Evolutionary conservation across 108 stramenopile genomes (phyloP), one percentile per base, ranked within the genome.

Genomic region (Fragilaria radians): DNA sequence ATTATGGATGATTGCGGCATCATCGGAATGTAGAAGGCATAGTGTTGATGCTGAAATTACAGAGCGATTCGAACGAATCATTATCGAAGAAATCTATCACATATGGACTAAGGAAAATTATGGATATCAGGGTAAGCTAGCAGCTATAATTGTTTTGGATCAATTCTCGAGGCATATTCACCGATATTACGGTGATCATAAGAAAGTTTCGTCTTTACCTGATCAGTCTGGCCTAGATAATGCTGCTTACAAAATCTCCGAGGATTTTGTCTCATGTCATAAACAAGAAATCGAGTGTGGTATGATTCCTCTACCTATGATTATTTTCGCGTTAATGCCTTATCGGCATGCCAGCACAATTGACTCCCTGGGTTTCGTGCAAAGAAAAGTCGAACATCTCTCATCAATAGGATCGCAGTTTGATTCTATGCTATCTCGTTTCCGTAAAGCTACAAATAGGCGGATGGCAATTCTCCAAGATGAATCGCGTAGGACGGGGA

Each of bases 1-100:
- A 32, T 68, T 92, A 0, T 92, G 91, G 91, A 92, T 92, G 91
- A 88, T 92, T 65, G 79, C 83, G 14, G 59, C 83, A 17, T 79
- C 80, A 30, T 86, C 88, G 0, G 48, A 27, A 21, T 58, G 76
- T 51, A 73, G 70, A 24, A 65, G 73, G 18, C 28, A 52, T 46
- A 52, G 57, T 45, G 78, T 89, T 14, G 88, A 89, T 74, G 57
- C 63, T 19, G 74, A 82, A 45, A 84, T 89, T 68, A 46, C 82
- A 42, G 58, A 77, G 0, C 54, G 64, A 48, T 89, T 89, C 46
- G 75, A 68, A 48, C 36, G 32, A 18, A 46, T 79, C 7, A 31
- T 83, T 57, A 24, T 33, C 25, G 71, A 81, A 46, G 36, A 82
- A 33, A 59, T 45, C 29, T 33, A 60, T 34, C 48, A 77, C 28